Base-by-base conservation (phyloP, 331 rosid species). In the Cydonia oblonga region DNA sequence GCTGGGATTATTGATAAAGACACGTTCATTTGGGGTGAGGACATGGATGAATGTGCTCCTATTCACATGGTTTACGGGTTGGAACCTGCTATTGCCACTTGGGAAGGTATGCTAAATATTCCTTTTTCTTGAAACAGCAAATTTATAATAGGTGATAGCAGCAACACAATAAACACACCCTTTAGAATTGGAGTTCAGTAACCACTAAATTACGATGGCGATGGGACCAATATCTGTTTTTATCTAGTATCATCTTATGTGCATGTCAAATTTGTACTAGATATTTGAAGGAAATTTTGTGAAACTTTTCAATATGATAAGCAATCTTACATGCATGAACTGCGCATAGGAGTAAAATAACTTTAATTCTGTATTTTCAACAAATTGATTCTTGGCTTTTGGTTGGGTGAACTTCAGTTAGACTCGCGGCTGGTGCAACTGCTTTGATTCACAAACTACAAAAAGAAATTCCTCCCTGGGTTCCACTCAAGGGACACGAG, bases 11-110 rank as follows among this genome's bases (percentile, higher is more conserved):
- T 93, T 82, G 97, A 93, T 78, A 93, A 88, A 75, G 78, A 93
- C 78, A 93, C 97, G 19, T 91, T 93, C 83, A 85, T 91, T 75
- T 93, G 98, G 98, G 96, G 97, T 2, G 98, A 93, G n/a, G 98
- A 93, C 84, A 81, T 93, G 97, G 98, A 93, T 80, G 98, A 91
- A 83, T 93, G 91, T 89, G 97, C 93, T 0, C 98, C 96, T 23
- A 86, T 93, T 71, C 96, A 89, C 88, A 93, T 93, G 98, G 83
- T 93, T 70, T 93, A 91, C 63, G 98, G 98, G 76, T 26, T 93
- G 92, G 96, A 93, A 81, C 92, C 82, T 29, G 98, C 98, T 61
- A 81, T 93, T 26, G 96, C 97, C 64, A 91, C 97, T 60, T 93
- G 97, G 98, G 98, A 93, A 84, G 98, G 98, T 93, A 26, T 75